Evolutionary conservation across 805 yeast genomes (phyloP).

Genomic region (Wickerhamomyces chambardii): DNA sequence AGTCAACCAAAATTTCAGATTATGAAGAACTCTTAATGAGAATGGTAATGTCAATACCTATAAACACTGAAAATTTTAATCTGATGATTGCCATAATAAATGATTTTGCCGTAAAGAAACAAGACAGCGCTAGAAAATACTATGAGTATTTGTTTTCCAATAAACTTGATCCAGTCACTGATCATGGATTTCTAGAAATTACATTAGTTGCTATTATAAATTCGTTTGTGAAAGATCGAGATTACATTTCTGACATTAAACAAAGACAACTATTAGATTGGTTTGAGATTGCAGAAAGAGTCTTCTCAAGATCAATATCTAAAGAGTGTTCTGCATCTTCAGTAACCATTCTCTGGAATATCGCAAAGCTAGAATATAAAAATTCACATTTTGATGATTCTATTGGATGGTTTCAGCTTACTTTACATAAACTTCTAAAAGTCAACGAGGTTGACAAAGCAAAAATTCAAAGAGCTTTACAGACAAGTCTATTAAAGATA

Average conservation of each 20-base stretch:
- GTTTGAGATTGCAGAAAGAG: slow-evolving; percentile 18
- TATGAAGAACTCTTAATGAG: slow-evolving; percentile 24
- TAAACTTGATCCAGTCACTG: slow-evolving; percentile 16
- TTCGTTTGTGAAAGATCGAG: slow-evolving; percentile 18
- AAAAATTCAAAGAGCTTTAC: slow-evolving; percentile 27
- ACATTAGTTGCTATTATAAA: slow-evolving; percentile 19
- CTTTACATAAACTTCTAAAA: slow-evolving; percentile 16
- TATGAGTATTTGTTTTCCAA: slow-evolving; percentile 25
- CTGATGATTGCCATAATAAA: slow-evolving; percentile 17
- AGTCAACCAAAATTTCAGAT: slow-evolving; percentile 1
- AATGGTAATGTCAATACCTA: slow-evolving; percentile 22
- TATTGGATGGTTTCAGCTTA: slow-evolving; percentile 17
- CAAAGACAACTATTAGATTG: slow-evolving; percentile 16
- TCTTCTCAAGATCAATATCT: slow-evolving; percentile 16
- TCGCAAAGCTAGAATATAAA: slow-evolving; percentile 23
- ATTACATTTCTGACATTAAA: slow-evolving; percentile 11
- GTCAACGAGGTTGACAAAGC: slow-evolving; percentile 21
- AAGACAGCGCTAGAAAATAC: slow-evolving; percentile 20
- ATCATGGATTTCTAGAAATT: slow-evolving; percentile 15
- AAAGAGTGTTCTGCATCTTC: slow-evolving; percentile 21
- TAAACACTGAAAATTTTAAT: slow-evolving; percentile 12
- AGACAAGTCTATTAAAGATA: slow-evolving; percentile 17
- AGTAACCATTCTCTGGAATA: slow-evolving; percentile 29
- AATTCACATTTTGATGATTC: slow-evolving; percentile 11
- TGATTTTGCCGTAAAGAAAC: slow-evolving; percentile 16